Conservation (phyloP, 2,329 filamentous ascomycete genomes). For the Colletotrichum agaves region DNA sequence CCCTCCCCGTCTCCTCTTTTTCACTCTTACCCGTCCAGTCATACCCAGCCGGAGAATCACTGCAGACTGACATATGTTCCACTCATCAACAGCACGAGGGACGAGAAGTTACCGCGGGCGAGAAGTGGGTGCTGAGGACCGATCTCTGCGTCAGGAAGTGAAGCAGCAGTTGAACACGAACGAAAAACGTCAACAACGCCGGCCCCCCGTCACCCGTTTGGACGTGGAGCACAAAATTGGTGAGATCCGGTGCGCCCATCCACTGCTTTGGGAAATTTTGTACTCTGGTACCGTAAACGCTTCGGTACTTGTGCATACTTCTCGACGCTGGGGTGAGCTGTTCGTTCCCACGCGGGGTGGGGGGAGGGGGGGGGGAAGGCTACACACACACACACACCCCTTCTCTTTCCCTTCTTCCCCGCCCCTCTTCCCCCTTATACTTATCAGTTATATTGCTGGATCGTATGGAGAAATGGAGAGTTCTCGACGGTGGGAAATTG, state of each 20-base stretch:
- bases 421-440: constrained; percentile 11
- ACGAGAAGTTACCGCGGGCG: constrained; percentile 78
- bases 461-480: constrained; percentile 15
- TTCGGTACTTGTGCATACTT: neutral
- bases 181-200: constrained; percentile 9
- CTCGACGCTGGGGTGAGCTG: too few relatives aligned
- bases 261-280: constrained; percentile 5
- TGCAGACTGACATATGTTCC: constrained; percentile 33
- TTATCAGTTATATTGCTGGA: constrained; percentile 14
- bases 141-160: constrained; percentile 77
- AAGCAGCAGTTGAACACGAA: constrained; percentile 25
- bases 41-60: constrained; percentile 6
- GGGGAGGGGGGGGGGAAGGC: too few relatives aligned
- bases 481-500: neutral
- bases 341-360: neutral
- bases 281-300: neutral
- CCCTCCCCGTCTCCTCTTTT: constrained; percentile 10
- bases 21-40: constrained; percentile 14
- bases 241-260: constrained; percentile 1
- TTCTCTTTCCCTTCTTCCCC: neutral
- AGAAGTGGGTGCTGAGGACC: constrained; percentile 92
- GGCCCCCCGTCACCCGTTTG: constrained; percentile 1
- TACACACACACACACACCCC: neutral
- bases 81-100: constrained; percentile 75
- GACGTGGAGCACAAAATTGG: constrained; percentile 3